Conservation (phyloP, 2,329 filamentous ascomycete genomes). For the Aspergillus bombycis region DNA sequence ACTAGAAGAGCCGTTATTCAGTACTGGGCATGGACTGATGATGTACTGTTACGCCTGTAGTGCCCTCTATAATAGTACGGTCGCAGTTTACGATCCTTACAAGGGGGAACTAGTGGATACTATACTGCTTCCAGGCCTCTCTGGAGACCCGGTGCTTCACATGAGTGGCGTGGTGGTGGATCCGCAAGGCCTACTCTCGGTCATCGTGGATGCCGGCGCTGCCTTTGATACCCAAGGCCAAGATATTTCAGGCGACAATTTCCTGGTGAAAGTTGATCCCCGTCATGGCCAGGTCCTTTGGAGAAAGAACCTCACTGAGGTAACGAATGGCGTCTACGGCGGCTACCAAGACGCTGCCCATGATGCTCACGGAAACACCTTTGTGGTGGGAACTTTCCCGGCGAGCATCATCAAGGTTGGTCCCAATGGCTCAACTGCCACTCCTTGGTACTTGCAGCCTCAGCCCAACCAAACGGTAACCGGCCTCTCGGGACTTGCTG, state of each 20-base stretch:
- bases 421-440: background rate
- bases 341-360: slow-evolving; percentile 5
- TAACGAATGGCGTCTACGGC: slow-evolving; percentile 1
- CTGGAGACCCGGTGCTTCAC: background rate
- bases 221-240: slow-evolving; percentile 5
- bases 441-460: slow-evolving; percentile 1
- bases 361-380: background rate
- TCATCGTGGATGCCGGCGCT: slow-evolving; percentile 5
- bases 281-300: background rate
- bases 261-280: background rate
- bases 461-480: background rate
- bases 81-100: slow-evolving; percentile 3
- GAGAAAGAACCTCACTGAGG: slow-evolving; percentile 1
- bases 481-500: background rate
- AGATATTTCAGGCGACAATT: background rate
- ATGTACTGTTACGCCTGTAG: background rate
- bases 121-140: background rate
- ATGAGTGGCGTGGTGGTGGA: slow-evolving; percentile 3
- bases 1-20: background rate
- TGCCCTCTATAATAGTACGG: background rate
- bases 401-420: slow-evolving; percentile 1
- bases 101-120: background rate
- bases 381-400: background rate
- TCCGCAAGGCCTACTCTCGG: background rate
- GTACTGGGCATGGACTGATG: background rate